Base-by-base conservation (phyloP, 768 basidiomycete species). In the Russula sp. region DNA sequence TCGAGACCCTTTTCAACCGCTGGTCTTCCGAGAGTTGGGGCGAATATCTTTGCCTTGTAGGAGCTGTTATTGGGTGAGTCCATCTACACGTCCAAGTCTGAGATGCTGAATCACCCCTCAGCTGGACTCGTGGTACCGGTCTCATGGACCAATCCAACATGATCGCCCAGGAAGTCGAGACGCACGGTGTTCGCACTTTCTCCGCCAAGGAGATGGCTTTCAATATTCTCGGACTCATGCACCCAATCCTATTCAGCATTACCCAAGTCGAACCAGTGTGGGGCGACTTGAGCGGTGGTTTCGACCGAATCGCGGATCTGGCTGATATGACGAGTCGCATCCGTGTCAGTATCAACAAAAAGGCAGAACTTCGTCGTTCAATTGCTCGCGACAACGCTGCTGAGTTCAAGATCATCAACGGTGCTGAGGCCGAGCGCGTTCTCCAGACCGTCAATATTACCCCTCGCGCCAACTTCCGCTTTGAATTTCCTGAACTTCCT, bases 161-260 rank as follows among this genome's bases (percentile, higher is more conserved):
- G 48, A 88, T 98, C 57, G 94, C 97, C 32, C 91, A 95, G 62
- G 93, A 94, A 58, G 82, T 99, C 48, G 97, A 99, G 77, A 82
- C 86, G 62, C 83, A 89, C 66, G 97, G 97, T 65, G 92, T 97
- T 62, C 86, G 97, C 68, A 99, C 97, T 1, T 99, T 98, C 84
- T 98, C 96, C 0, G 90, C 97, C 34, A 98, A 98, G 79, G 97
- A 99, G 77, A 99, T 98, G 97, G 95, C 97, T 0, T 99, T 99
- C 85, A 99, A 99, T 76, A 94, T 99, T 70, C 88, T 99, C 59
- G 96, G 97, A 64, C 82, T 99, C 55, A 98, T 99, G 96, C 97
- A 99, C 72, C 97, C 97, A 49, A 85, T 98, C 6, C 83, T 99
- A 57, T 98, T 98, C 85, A 97, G 96, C 75, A 96, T 99, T 71